Conservation (phyloP, 148 eudicot species). For the Rhododendron mucronatum region DNA sequence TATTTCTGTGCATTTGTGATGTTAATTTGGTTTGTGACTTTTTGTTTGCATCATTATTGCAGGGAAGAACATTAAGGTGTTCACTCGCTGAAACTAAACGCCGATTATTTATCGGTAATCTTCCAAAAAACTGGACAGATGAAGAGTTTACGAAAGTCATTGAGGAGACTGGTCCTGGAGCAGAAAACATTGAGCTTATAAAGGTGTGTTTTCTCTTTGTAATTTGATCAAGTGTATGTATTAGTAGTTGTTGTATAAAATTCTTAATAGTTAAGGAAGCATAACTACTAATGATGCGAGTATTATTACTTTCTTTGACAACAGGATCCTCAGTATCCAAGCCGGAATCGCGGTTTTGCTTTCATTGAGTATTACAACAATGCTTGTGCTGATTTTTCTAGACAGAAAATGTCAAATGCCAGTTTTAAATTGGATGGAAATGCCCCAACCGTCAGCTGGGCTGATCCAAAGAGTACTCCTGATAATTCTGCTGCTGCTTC, state of each 20-base stretch:
- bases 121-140: constrained; percentile 88
- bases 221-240: neutral
- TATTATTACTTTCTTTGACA: constrained; percentile 10
- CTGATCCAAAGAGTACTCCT: constrained; percentile 89
- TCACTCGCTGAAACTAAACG: constrained; percentile 84
- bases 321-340: constrained; percentile 81
- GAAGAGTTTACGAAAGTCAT: constrained; percentile 75
- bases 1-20: neutral
- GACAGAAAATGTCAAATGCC: constrained; percentile 67
- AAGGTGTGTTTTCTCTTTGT: constrained; percentile 42
- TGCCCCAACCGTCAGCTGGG: constrained; percentile 93
- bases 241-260: neutral
- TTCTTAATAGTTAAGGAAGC: neutral
- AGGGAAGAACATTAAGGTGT: constrained; percentile 88
- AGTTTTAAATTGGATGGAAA: constrained; percentile 82
- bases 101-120: constrained; percentile 85
- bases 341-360: constrained; percentile 97
- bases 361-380: constrained; percentile 95
- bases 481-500: constrained; percentile 82
- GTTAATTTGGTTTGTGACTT: constrained; percentile 3
- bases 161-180: constrained; percentile 88
- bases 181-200: constrained; percentile 80
- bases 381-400: constrained; percentile 93
- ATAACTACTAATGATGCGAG: neutral
- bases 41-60: constrained; percentile 10